These are phyloP conservation scores for Capsicum baccatum DNA, from an alignment of 257 asterid genomes.

Conservation along the genomic window DNA sequence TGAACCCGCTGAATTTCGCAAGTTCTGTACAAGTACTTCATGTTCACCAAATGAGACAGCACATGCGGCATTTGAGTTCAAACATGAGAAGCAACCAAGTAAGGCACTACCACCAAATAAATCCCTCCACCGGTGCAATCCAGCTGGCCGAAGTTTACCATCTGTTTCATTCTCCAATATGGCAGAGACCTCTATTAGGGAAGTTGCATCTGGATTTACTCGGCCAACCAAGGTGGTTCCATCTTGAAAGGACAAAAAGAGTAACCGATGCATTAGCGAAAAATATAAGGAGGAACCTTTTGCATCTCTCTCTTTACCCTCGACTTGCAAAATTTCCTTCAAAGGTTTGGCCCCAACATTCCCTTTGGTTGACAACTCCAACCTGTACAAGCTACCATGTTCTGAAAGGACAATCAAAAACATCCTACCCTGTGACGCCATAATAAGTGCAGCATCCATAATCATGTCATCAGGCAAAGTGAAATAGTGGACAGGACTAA, in stretches of 20 bases:
- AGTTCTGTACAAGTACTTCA: conserved; percentile 76
- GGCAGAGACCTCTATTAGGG: conserved; percentile 70
- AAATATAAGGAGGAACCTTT: conserved; percentile 83
- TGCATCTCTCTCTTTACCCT: conserved; percentile 59
- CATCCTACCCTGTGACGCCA: conserved; percentile 81
- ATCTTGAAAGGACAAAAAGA: conserved; percentile 88
- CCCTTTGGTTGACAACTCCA: conserved; percentile 78
- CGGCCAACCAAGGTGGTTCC: conserved; percentile 89
- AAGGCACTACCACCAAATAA: conserved; percentile 75
- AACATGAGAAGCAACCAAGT: conserved; percentile 82
- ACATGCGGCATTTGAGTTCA: conserved; percentile 74
- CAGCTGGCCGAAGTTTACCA: conserved; percentile 79
- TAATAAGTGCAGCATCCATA: conserved; percentile 78
- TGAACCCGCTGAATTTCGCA: conserved; percentile 84
- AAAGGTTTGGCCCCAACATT: conserved; percentile 87
- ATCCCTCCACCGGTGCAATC: conserved; percentile 95
- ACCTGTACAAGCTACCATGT: conserved; percentile 78
- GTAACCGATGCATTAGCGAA: conserved; percentile 82
- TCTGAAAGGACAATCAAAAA: conserved; percentile 84
- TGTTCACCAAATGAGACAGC: conserved; percentile 84
- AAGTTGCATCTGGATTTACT: conserved; percentile 76
- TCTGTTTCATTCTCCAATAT: conserved; percentile 79
- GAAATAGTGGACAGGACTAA: conserved; percentile 92
- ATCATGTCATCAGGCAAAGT: conserved; percentile 78
- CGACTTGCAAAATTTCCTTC: conserved; percentile 75